Conservation (phyloP, 2,329 filamentous ascomycete genomes). For the Metarhizium guizhouense region DNA sequence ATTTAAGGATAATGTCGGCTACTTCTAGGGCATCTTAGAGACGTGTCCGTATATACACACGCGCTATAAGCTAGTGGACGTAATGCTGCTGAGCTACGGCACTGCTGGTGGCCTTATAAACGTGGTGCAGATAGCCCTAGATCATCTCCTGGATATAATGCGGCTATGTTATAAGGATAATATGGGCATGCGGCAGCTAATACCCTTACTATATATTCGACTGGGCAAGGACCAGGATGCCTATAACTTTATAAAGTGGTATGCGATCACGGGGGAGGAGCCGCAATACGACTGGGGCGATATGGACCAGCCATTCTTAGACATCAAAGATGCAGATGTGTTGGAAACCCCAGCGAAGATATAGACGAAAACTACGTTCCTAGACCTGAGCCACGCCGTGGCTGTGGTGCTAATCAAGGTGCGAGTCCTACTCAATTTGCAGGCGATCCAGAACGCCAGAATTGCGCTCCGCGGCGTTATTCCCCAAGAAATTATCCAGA, state of each 20-base stretch:
- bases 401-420: slow-evolving; percentile 15
- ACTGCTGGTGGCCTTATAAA: no score
- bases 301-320: slow-evolving; percentile 14
- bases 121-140: no score
- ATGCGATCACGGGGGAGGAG: slow-evolving; percentile 8
- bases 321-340: slow-evolving; percentile 27
- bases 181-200: no score
- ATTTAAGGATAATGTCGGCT: neutral
- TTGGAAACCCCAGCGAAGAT: slow-evolving; percentile 23
- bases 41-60: slow-evolving; percentile 35
- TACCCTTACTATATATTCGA: slow-evolving; percentile 26
- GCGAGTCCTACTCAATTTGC: slow-evolving; percentile 14
- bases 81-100: no score
- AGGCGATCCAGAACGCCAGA: slow-evolving; percentile 8
- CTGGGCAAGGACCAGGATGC: slow-evolving; percentile 38
- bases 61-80: slow-evolving; percentile 10
- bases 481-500: slow-evolving; percentile 13
- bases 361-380: neutral
- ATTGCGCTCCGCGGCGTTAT: slow-evolving; percentile 6
- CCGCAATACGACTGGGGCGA: slow-evolving; percentile 12
- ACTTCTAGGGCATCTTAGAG: slow-evolving; percentile 30
- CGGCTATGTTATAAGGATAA: no score
- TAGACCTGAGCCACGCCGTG: neutral
- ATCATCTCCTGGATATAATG: no score
- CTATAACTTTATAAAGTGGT: slow-evolving; percentile 33